Evolutionary conservation across 805 yeast genomes (phyloP).

Genomic region (Myxozyma lipomycoides): DNA sequence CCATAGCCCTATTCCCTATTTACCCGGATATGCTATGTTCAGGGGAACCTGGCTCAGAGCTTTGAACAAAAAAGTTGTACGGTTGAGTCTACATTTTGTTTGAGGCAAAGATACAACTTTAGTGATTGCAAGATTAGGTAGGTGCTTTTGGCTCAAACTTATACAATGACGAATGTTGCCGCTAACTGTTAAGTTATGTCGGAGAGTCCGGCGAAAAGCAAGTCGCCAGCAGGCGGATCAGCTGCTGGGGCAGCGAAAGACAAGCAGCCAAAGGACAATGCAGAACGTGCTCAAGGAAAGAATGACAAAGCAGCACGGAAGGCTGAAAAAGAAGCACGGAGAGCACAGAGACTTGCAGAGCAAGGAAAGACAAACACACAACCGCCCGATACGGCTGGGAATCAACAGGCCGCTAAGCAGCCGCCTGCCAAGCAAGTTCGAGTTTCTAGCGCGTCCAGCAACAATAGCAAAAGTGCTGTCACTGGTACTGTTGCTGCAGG

Average conservation of each 20-base stretch:
- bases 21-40: no score
- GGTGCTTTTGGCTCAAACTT: no score
- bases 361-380: constrained; percentile 15
- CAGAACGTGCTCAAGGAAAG: constrained; percentile 1
- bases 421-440: constrained; percentile 14
- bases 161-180: no score
- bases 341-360: constrained; percentile 78
- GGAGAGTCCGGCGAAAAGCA: background rate
- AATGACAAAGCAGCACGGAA: constrained; percentile 73
- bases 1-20: no score
- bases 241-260: constrained; percentile 4
- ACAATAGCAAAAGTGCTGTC: constrained; percentile 43
- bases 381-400: background rate
- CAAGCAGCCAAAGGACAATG: constrained; percentile 5
- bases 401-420: constrained; percentile 1
- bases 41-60: no score
- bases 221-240: constrained; percentile 4
- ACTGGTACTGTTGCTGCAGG: background rate
- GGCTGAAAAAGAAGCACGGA: constrained; percentile 84
- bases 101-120: no score
- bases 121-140: no score
- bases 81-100: no score
- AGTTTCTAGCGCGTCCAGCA: constrained; percentile 30
- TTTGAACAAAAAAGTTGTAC: no score
- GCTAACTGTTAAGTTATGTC: background rate